phyloP scores from a whole-genome alignment of 352 stramenopile species.

The Phytopythium delawarense region DNA sequence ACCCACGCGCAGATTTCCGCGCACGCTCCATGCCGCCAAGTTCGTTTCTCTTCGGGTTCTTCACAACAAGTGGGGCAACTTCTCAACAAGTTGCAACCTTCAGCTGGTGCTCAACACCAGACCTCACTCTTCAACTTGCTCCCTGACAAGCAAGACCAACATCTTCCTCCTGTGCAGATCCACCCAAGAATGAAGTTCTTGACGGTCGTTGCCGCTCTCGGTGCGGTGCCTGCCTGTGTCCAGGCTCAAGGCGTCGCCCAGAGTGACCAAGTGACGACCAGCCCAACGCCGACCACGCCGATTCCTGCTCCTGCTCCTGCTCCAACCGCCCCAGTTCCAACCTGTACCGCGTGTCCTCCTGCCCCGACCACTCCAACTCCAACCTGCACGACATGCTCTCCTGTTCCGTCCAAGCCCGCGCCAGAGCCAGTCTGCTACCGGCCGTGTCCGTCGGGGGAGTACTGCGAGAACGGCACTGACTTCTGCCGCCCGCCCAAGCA shows the following conservation, averaged over 20 bases:
- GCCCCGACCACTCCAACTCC: neutral
- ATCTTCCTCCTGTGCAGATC: neutral
- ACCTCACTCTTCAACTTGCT: neutral
- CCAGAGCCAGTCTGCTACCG: slow-evolving; percentile 22
- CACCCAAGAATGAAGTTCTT: slow-evolving; percentile 25
- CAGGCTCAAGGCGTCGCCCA: slow-evolving; percentile 6
- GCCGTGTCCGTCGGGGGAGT: slow-evolving; percentile 13
- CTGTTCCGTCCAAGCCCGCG: neutral
- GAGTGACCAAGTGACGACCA: neutral
- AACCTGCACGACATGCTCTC: neutral
- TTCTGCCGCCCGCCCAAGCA: slow-evolving; percentile 12
- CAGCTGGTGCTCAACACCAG: neutral
- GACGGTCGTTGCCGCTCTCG: slow-evolving; percentile 12
- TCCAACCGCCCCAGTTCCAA: neutral
- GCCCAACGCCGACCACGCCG: neutral
- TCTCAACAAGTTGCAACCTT: neutral
- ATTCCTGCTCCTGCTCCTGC: neutral
- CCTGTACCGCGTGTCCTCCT: neutral
- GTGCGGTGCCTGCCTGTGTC: slow-evolving; percentile 10
- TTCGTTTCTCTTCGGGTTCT: neutral
- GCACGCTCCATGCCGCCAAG: neutral
- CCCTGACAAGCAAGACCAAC: neutral
- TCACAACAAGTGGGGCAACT: neutral
- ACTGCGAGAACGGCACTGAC: slow-evolving; percentile 18
- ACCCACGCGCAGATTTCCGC: neutral